phyloP scores from a whole-genome alignment of 805 yeast genomes.

The Cyberlindnera americana region DNA sequence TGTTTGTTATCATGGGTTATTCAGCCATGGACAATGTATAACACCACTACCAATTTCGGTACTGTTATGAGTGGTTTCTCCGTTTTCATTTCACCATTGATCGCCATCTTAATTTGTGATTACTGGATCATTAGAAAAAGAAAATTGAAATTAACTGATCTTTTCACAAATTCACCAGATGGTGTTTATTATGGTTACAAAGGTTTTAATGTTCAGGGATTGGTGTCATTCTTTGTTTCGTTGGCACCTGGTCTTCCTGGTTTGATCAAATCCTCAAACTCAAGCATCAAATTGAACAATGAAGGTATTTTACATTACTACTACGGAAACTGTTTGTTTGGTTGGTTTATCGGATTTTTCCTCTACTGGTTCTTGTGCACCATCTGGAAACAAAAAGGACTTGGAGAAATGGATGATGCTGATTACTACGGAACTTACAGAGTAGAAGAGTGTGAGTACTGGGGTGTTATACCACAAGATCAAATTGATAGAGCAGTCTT shows the following conservation, averaged over 20 bases:
- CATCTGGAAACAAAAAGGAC: constrained; percentile 6
- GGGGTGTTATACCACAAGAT: constrained; percentile 12
- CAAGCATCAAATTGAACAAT: constrained; percentile 17
- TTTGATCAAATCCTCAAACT: constrained; percentile 34
- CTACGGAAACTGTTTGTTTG: constrained; percentile 41
- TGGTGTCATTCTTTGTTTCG: constrained; percentile 36
- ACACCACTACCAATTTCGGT: constrained; percentile 29
- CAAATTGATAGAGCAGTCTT: constrained; percentile 2
- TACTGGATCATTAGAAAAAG: constrained; percentile 34
- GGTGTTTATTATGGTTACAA: constrained; percentile 33
- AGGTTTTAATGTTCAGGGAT: constrained; percentile 43
- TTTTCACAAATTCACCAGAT: constrained; percentile 26
- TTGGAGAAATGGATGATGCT: constrained; percentile 12
- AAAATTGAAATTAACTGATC: constrained; percentile 33
- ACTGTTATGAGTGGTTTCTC: constrained; percentile 34
- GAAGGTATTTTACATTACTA: constrained; percentile 40
- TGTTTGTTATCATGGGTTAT: constrained; percentile 31
- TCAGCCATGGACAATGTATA: constrained; percentile 36
- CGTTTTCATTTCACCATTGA: constrained; percentile 33
- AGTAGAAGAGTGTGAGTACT: constrained; percentile 6
- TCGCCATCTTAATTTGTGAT: constrained; percentile 36
- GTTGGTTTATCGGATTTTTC: constrained; percentile 37
- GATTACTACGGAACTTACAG: constrained; percentile 11
- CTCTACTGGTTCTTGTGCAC: constrained; percentile 29
- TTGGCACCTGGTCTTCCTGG: constrained; percentile 53